Percentiles rank a stretch among this genome's conserved stretches.
phyloP scores from a whole-genome alignment of 202 grass and related monocot species.

The Panicum hallii region DNA sequence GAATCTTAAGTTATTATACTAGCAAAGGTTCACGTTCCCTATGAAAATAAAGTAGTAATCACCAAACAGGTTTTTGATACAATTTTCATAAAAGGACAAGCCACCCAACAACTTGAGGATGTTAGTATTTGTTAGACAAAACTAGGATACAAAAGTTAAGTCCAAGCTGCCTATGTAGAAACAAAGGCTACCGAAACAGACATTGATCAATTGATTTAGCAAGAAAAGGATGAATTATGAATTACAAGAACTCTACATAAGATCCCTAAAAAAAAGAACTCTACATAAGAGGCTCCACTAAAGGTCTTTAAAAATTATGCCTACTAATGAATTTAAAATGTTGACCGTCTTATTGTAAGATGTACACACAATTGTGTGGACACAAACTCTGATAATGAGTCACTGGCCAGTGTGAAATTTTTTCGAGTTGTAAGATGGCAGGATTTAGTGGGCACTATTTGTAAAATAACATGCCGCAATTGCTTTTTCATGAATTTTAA shows the following conservation, averaged over 20 bases:
- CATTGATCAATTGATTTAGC: constrained; percentile 6
- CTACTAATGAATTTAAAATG: constrained; percentile 25
- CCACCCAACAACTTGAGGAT: background rate
- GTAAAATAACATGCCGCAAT: background rate
- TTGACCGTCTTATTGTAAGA: background rate
- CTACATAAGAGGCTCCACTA: background rate
- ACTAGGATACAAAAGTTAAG: background rate
- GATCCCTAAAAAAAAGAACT: background rate
- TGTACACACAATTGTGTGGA: background rate
- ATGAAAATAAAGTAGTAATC: background rate
- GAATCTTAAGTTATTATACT: constrained; percentile 3
- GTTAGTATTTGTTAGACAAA: no score
- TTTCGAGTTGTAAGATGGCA: background rate
- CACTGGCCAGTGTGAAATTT: background rate
- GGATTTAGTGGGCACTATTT: constrained; percentile 12
- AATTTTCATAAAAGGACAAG: background rate
- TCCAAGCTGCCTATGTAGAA: background rate
- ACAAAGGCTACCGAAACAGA: background rate
- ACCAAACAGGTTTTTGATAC: background rate
- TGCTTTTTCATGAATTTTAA: constrained; percentile 19
- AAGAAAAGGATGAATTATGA: constrained; percentile 24
- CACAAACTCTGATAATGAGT: background rate
- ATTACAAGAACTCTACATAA: background rate
- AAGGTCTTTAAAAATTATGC: constrained; percentile 2
- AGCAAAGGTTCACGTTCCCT: background rate